Base-by-base conservation (phyloP, 768 basidiomycete genomes). In the Mrakia blollopis region DNA sequence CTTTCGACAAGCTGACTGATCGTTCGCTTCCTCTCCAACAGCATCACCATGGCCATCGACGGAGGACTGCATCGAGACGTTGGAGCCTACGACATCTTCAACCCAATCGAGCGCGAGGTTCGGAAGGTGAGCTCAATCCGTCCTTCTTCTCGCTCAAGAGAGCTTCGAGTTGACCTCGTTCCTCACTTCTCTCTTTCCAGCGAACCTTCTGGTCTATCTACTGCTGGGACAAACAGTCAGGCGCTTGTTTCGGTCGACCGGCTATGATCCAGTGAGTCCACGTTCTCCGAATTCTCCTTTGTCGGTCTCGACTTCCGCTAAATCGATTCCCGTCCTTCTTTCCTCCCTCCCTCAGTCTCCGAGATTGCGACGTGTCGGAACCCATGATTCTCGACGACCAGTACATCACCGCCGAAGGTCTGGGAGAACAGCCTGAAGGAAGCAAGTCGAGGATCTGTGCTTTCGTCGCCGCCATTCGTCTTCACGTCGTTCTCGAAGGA, bases 131-230 rank as follows among this genome's bases (percentile, higher is more conserved):
- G 82, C 79, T 57, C 57, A n/a, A 57, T n/a, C 10, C 25, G 35
- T 14, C 13, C 28, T 60, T 14, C 25, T 23, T 25, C 52, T 47
- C 44, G 8, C 9, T 25, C 7, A 14, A 30, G 8, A 37, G 32
- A 41, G 39, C 30, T 39, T 0, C n/a, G 32, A n/a, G 67, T 54
- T 79, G 68, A 72, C 41, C n/a, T n/a, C 28, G 11, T 25, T 25
- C 52, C 30, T 6, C 18, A 35, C 7, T 50, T 7, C 7, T 7
- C 47, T 21, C 47, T 50, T 18, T 2, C 21, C 39, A 84, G 84
- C 89, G 94, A 80, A 96, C 94, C 0, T 97, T 97, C 83, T 97
- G 94, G 93, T 92, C 92, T 77, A 92, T 95, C 37, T 97, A 96
- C 84, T 87, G 92, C 70, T 96, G 94, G 94, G 94, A 97, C 84